These are phyloP conservation scores for Phyllosticta citrichinensis DNA, from an alignment of 2,329 filamentous ascomycete genomes.

Conservation along the genomic window DNA sequence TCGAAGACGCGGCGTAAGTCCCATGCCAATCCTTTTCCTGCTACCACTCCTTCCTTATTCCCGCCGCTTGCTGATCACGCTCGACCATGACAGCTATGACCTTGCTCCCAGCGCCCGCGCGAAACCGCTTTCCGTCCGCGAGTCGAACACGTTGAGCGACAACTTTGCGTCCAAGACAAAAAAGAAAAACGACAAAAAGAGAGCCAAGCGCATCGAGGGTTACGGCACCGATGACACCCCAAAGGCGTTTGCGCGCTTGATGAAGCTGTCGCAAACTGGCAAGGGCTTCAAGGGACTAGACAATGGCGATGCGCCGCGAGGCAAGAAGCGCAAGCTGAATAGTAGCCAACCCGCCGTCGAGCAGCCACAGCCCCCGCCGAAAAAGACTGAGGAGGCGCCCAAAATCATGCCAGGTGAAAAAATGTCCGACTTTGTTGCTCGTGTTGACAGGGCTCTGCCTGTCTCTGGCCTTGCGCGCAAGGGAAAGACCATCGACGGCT, in stretches of 20 bases:
- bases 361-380: slow-evolving; percentile 15
- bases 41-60: not conserved
- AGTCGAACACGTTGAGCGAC: slow-evolving; percentile 32
- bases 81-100: slow-evolving; percentile 38
- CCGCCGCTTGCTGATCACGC: slow-evolving; percentile 22
- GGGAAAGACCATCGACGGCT: slow-evolving; percentile 53
- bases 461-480: slow-evolving; percentile 54
- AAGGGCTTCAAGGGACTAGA: slow-evolving; percentile 57
- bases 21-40: slow-evolving; percentile 34
- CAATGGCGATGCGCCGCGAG: slow-evolving; percentile 46
- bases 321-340: slow-evolving; percentile 39
- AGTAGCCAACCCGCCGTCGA: slow-evolving; percentile 14
- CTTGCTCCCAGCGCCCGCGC: slow-evolving; percentile 53
- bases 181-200: slow-evolving; percentile 27
- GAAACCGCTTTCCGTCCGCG: slow-evolving; percentile 43
- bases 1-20: slow-evolving; percentile 45
- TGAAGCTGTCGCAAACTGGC: slow-evolving; percentile 58
- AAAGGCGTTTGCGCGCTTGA: slow-evolving; percentile 74
- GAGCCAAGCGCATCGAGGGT: slow-evolving; percentile 34
- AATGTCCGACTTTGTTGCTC: slow-evolving; percentile 67
- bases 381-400: slow-evolving; percentile 31
- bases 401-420: slow-evolving; percentile 77
- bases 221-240: slow-evolving; percentile 70
- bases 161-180: slow-evolving; percentile 22
- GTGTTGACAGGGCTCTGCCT: slow-evolving; percentile 78